Evolutionary conservation across 108 stramenopile genomes (phyloP), one percentile per base, ranked within the genome.

Genomic region (Cyclotella sp.): DNA sequence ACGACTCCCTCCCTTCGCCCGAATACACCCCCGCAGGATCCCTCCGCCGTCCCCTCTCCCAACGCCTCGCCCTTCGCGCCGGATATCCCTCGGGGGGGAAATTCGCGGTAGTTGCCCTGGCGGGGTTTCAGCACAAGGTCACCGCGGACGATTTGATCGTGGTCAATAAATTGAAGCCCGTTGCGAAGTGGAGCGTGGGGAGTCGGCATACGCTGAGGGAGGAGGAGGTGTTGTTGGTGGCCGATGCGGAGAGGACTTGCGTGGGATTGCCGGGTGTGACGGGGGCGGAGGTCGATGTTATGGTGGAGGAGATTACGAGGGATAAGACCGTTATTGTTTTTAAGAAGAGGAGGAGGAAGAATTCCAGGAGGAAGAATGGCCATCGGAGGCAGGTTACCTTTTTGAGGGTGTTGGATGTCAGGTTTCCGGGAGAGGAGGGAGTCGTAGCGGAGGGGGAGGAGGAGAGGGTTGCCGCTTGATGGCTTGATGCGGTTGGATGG

Each of bases 271-370:
- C 96, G 0, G 77, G 78, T 24, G 92, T 95, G 14, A 39, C 28
- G 15, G 92, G 91, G 9, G 93, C 87, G 22, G 84, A 87, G 68
- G 94, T 97, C 0, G 89, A 91, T 81, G 85, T 93, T 53, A 87
- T 91, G 88, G 91, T 95, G 66, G 94, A 97, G 74, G 96, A 97
- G 79, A 95, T 93, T 66, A 95, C 94, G 14, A 77, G 82, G 53
- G 96, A 97, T 76, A 88, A 83, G 54, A 95, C 90, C 4, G 84
- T 95, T 47, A 72, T 97, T 72, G 82, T 97, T 42, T 97, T 97
- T 77, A 95, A 95, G 81, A 95, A 97, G 73, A 89, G 94, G 30
- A 88, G 93, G 75, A 87, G 94, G 79, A 95, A 97, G 86, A 62
- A 93, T 77, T 92, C 88, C n/a, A 84, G 91, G 72, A 87, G 91